Percentiles rank a stretch among this genome's conserved stretches.
These are phyloP conservation scores for Monascus ruber DNA, from an alignment of 2,329 filamentous ascomycete species.

Conservation along the genomic window DNA sequence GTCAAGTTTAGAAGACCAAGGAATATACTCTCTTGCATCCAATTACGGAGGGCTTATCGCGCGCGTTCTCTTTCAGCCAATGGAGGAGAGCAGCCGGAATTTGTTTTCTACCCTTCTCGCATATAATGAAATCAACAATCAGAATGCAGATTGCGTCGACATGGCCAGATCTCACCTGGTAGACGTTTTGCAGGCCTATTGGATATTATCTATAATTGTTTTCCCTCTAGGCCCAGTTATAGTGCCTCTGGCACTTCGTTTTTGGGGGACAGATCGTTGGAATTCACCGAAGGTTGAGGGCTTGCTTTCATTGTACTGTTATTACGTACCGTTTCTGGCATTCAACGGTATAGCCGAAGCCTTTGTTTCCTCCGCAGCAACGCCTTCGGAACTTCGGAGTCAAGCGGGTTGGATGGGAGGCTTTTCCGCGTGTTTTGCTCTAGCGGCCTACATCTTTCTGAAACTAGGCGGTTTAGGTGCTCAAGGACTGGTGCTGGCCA, in stretches of 20 bases:
- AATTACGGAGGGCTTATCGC: conserved; percentile 90
- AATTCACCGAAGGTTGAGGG: conserved; percentile 57
- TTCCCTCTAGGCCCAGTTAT: conserved; percentile 62
- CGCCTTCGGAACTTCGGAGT: conserved; percentile 57
- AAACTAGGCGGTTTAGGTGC: conserved; percentile 60
- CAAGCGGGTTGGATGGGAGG: conserved; percentile 77
- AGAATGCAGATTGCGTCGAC: conserved; percentile 9
- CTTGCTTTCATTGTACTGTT: conserved; percentile 71
- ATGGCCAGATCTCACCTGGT: conserved; percentile 21
- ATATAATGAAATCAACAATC: conserved; percentile 16
- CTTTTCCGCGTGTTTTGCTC: conserved; percentile 67
- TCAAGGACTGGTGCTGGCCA: conserved; percentile 70
- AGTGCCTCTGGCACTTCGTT: conserved; percentile 58
- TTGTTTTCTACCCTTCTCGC: conserved; percentile 74
- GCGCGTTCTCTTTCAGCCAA: conserved; percentile 80
- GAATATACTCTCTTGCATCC: conserved; percentile 81
- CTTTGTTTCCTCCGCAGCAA: conserved; percentile 81
- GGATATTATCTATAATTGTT: conserved; percentile 58
- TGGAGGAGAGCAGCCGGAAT: conserved; percentile 85
- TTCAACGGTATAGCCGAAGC: conserved; percentile 86
- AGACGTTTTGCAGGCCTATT: conserved; percentile 58
- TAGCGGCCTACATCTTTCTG: conserved; percentile 64
- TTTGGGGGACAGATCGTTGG: conserved; percentile 73
- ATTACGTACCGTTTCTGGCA: conserved; percentile 85
- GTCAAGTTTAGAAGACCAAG: conserved; percentile 68